A percentile compares a stretch with the other conserved stretches of the same genome.
Evolutionary conservation across 2,329 filamentous ascomycete species (phyloP).

Genomic region (Neodidymelliopsis sp.): DNA sequence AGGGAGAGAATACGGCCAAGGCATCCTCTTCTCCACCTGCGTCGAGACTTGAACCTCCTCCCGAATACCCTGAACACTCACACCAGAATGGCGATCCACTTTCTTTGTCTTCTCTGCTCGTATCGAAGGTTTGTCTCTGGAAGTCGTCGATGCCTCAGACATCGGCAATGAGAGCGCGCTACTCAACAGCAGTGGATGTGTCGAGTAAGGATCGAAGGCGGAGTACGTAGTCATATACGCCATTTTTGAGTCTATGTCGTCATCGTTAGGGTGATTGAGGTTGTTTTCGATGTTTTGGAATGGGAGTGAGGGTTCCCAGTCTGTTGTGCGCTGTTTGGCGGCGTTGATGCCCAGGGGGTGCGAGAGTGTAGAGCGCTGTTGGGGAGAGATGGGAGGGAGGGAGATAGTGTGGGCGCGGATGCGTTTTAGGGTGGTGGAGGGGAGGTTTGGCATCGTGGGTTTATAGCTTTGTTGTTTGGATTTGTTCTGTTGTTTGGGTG

Average conservation of each 20-base stretch:
- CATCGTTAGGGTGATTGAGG: not conserved
- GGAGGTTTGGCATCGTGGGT: not conserved
- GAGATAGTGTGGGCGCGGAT: not conserved
- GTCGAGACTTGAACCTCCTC: too few species aligned
- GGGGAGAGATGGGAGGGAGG: not conserved
- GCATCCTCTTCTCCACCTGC: not conserved
- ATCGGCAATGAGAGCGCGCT: slow-evolving; percentile 3
- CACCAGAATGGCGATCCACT: too few species aligned
- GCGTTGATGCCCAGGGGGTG: not conserved
- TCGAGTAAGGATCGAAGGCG: slow-evolving; percentile 16
- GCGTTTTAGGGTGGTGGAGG: not conserved
- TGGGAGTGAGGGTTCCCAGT: slow-evolving; percentile 11
- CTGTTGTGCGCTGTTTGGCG: not conserved
- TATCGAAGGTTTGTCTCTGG: too few species aligned
- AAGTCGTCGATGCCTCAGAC: not conserved
- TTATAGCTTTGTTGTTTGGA: not conserved
- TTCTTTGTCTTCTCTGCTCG: too few species aligned
- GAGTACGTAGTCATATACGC: slow-evolving; percentile 11
- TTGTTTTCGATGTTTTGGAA: not conserved
- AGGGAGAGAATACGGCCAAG: slow-evolving; percentile 14
- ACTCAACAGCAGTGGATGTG: slow-evolving; percentile 2
- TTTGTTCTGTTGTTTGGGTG: too few species aligned
- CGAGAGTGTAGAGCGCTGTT: not conserved
- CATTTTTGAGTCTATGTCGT: not conserved
- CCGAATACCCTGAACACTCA: too few species aligned